Conservation (phyloP, 225 moss, liverwort and hornwort genomes). For the Marchantia paleacea region DNA sequence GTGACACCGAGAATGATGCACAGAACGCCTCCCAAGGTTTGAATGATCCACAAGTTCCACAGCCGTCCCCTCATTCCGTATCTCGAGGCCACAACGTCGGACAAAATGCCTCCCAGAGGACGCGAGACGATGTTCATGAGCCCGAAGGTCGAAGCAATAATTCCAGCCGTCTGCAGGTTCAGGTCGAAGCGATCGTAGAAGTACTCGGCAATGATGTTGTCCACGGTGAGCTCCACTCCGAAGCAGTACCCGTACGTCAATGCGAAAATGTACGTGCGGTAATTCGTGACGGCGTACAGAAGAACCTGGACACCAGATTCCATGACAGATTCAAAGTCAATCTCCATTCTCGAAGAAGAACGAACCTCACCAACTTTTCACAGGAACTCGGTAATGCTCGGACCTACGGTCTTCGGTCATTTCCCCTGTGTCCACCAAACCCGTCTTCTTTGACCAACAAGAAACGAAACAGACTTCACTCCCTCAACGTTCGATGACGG, state of each 20-base stretch:
- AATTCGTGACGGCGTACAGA: slow-evolving; percentile 42
- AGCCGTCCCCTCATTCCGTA: slow-evolving; percentile 73
- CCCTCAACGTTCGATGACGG: too few relatives aligned
- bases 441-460: not conserved
- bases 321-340: not conserved
- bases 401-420: not conserved
- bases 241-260: slow-evolving; percentile 64
- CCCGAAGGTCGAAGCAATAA: slow-evolving; percentile 57
- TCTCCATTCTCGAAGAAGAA: not conserved
- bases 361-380: not conserved
- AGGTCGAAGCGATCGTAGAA: slow-evolving; percentile 62
- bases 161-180: slow-evolving; percentile 58
- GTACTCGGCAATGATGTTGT: slow-evolving; percentile 70
- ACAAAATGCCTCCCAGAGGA: slow-evolving; percentile 55
- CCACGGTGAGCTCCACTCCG: slow-evolving; percentile 68
- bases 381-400: not conserved
- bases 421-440: not conserved
- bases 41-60: slow-evolving; percentile 56
- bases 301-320: slow-evolving; percentile 43
- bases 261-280: slow-evolving; percentile 57
- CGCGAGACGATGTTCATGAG: slow-evolving; percentile 67
- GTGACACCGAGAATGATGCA: slow-evolving; percentile 51
- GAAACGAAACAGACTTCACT: not conserved
- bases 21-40: slow-evolving; percentile 50
- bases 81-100: slow-evolving; percentile 40